Base-by-base conservation (phyloP, 169 alveolate species). In the Perkinsus olseni region DNA sequence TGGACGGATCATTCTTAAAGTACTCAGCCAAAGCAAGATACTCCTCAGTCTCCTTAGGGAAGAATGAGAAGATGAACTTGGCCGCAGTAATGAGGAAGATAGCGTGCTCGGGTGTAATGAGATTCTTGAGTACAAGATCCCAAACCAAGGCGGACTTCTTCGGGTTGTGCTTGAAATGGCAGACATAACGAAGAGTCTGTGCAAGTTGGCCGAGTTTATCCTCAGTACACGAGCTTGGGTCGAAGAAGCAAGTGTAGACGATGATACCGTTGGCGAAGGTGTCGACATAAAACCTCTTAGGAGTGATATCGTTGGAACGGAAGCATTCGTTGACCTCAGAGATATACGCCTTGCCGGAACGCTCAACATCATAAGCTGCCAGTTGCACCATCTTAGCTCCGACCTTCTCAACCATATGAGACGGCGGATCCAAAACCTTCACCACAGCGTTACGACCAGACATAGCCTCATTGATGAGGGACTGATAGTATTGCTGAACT, bases 241-340 rank as follows among this genome's bases (percentile, higher is more conserved):
- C 50, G 31, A 92, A 92, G 92, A 92, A 92, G 62, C 36, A 91
- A 45, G 92, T 92, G 91, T 92, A 92, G 17, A 92, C 48, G 62
- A 92, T 45, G 38, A 92, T 92, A 4, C 94, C 94, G 38, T 92
- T 92, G 38, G 94, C 94, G 62, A 92, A 92, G 74, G 91, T 38
- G 39, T 92, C 94, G 62, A 74, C 31, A 50, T 92, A 92, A 74
- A 92, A 92, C 91, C 94, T 38, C 37, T 91, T 45, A n/a, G 94
- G 94, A n/a, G 50, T 36, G 31, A 92, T 34, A 37, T 91, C 62
- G 90, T 74, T 38, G 39, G 48, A 92, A n/a, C 74, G 90, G 74
- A 74, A 91, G 62, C 92, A 91, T 50, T 91, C 74, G 74, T 39
- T 48, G 36, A 91, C 39, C 51, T 91, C 92, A 36, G 38, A 28